A percentile compares a stretch with the other conserved stretches of the same genome.
Conservation (phyloP, 1,284 basidiomycete genomes). For the Sanguinoderma infundibulare region DNA sequence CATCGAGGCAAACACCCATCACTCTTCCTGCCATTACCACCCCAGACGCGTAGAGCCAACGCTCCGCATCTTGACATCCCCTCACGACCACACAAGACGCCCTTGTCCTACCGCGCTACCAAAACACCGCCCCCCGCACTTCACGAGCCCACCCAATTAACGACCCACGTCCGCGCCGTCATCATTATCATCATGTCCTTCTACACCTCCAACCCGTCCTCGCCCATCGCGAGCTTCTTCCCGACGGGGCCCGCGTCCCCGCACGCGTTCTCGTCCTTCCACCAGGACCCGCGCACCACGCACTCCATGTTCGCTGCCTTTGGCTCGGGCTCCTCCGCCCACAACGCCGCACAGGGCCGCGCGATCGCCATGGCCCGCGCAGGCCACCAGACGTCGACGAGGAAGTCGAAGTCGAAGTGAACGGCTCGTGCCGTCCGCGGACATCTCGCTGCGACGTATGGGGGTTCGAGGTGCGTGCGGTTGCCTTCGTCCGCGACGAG, state of each 20-base stretch:
- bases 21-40: background rate
- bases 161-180: background rate
- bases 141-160: slow-evolving; percentile 1
- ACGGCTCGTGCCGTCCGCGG: background rate
- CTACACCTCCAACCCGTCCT: slow-evolving; percentile 35
- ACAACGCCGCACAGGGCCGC: slow-evolving; percentile 20
- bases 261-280: slow-evolving; percentile 66
- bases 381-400: background rate
- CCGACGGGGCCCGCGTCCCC: slow-evolving; percentile 40
- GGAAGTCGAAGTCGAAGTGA: background rate
- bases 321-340: slow-evolving; percentile 31
- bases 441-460: background rate
- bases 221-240: slow-evolving; percentile 40
- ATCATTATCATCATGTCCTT: slow-evolving; percentile 36
- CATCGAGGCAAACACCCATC: background rate
- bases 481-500: slow-evolving; percentile 13
- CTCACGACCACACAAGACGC: background rate
- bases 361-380: slow-evolving; percentile 5
- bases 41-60: slow-evolving; percentile 3
- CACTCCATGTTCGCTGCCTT: slow-evolving; percentile 70
- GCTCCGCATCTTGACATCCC: background rate
- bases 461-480: background rate
- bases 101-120: background rate
- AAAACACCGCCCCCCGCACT: slow-evolving; percentile 4
- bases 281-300: slow-evolving; percentile 68